A percentile compares a stretch with the other conserved stretches of the same genome.
Conservation (phyloP, 2,329 filamentous ascomycete genomes). For the Epichloe baconii region DNA sequence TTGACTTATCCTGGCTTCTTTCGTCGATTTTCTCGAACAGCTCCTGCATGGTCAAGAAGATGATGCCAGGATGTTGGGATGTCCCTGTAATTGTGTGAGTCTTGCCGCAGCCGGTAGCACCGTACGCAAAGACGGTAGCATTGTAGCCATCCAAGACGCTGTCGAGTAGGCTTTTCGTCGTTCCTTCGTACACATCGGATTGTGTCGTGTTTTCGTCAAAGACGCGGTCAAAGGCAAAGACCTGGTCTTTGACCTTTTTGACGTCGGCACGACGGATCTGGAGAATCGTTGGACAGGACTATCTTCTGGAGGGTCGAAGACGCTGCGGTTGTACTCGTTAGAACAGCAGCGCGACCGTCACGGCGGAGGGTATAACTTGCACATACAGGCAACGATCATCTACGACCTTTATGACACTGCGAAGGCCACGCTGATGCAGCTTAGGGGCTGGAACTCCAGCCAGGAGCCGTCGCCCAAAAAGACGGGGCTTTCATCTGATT, state of each 20-base stretch:
- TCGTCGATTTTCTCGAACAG: slow-evolving; percentile 94
- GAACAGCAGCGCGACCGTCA: not conserved
- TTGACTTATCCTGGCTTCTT: slow-evolving; percentile 69
- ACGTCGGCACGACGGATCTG: slow-evolving; percentile 63
- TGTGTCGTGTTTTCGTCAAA: slow-evolving; percentile 94
- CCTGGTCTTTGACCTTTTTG: slow-evolving; percentile 96
- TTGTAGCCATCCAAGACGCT: slow-evolving; percentile 97
- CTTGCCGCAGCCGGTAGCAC: slow-evolving; percentile 94
- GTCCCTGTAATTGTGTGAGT: slow-evolving; percentile 96
- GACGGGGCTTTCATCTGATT: slow-evolving; percentile 68
- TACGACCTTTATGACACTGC: slow-evolving; percentile 88
- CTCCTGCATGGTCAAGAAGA: slow-evolving; percentile 98
- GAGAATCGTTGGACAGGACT: slow-evolving; percentile 82
- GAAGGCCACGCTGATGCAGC: slow-evolving; percentile 71
- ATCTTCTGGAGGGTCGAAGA: slow-evolving; percentile 95
- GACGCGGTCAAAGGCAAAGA: slow-evolving; percentile 90
- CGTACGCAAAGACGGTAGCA: slow-evolving; percentile 96
- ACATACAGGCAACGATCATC: slow-evolving; percentile 91
- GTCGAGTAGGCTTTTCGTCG: slow-evolving; percentile 78
- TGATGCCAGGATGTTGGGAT: slow-evolving; percentile 85
- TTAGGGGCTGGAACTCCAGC: slow-evolving; percentile 79
- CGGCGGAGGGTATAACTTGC: too few species aligned
- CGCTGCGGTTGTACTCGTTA: slow-evolving; percentile 35
- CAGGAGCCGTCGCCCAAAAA: slow-evolving; percentile 97
- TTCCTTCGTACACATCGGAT: slow-evolving; percentile 87